A percentile compares a stretch with the other conserved stretches of the same genome.
Conservation (phyloP, 2,329 filamentous ascomycete genomes). For the Penicillium sp. region DNA sequence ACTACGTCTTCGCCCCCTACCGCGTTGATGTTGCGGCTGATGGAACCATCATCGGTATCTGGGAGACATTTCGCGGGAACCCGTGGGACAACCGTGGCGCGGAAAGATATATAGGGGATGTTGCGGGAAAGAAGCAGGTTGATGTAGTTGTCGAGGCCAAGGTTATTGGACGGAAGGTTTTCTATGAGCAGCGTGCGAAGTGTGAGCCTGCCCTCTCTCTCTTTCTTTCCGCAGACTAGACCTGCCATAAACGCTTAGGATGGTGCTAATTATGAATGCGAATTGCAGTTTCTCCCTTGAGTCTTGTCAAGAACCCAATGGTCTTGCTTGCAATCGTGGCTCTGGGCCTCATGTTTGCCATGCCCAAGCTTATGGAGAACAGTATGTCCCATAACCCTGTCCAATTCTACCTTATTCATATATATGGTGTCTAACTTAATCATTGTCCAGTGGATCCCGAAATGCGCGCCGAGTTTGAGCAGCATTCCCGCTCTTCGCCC, state of each 20-base stretch:
- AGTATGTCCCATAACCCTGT: slow-evolving; percentile 60
- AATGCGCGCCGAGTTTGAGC: slow-evolving; percentile 86
- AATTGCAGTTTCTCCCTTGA: slow-evolving; percentile 68
- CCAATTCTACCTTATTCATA: background rate
- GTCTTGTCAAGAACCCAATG: slow-evolving; percentile 91
- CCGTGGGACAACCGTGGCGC: slow-evolving; percentile 81
- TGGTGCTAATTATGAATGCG: slow-evolving; percentile 9
- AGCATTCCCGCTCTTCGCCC: slow-evolving; percentile 75
- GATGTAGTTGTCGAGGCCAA: slow-evolving; percentile 60
- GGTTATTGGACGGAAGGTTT: slow-evolving; percentile 65
- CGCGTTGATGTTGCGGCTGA: slow-evolving; percentile 64
- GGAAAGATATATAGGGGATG: slow-evolving; percentile 44
- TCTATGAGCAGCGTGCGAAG: slow-evolving; percentile 70
- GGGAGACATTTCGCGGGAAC: slow-evolving; percentile 85
- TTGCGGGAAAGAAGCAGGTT: slow-evolving; percentile 30
- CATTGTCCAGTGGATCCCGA: slow-evolving; percentile 82
- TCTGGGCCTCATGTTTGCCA: slow-evolving; percentile 79
- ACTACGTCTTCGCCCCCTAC: slow-evolving; percentile 74
- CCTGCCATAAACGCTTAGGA: background rate
- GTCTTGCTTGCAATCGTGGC: slow-evolving; percentile 86
- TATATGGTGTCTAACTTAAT: background rate
- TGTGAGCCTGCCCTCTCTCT: slow-evolving; percentile 58
- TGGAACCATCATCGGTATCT: slow-evolving; percentile 59
- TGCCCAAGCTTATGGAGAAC: slow-evolving; percentile 94
- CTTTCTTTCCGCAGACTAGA: slow-evolving; percentile 3